Percentiles rank a stretch among this genome's conserved stretches.
These are phyloP conservation scores for Hirschfeldia incana DNA, from an alignment of 345 rosid species.

Conservation along the genomic window DNA sequence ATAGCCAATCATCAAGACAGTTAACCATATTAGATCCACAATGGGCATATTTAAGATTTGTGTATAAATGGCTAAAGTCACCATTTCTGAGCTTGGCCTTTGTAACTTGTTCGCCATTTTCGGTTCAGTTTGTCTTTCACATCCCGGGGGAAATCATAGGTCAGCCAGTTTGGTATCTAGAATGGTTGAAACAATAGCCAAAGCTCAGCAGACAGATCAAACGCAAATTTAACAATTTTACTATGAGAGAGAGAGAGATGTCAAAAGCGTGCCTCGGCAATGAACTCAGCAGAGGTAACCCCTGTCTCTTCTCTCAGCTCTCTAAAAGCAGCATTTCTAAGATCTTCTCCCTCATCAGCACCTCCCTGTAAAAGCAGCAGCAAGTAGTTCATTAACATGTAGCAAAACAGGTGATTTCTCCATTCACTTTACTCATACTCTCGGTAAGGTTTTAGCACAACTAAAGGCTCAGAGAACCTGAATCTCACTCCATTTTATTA, in stretches of 20 bases:
- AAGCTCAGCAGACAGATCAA: not conserved
- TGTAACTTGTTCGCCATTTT: constrained; percentile 65
- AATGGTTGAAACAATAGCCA: not conserved
- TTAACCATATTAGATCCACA: not conserved
- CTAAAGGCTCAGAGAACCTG: not conserved
- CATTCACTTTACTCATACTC: constrained; percentile 6
- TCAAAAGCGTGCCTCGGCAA: constrained; percentile 61
- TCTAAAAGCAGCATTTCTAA: constrained; percentile 65
- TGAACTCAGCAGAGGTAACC: constrained; percentile 67
- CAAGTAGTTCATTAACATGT: not conserved
- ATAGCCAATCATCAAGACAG: constrained; percentile 5
- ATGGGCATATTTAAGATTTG: not conserved
- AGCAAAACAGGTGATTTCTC: not conserved
- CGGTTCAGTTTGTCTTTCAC: constrained; percentile 52
- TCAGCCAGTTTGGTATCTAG: constrained; percentile 77
- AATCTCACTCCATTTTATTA: not conserved
- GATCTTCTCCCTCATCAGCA: constrained; percentile 69
- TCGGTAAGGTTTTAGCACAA: not conserved
- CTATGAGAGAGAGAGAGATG: constrained; percentile 15
- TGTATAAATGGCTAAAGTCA: constrained; percentile 24
- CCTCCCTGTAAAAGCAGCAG: constrained; percentile 52
- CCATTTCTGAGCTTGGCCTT: constrained; percentile 91
- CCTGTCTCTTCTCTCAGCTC: constrained; percentile 86
- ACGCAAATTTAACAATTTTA: constrained; percentile 5
- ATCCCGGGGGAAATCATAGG: constrained; percentile 64